Conservation (phyloP, 2,329 filamentous ascomycete species). For the Fusarium fujikuroi region DNA sequence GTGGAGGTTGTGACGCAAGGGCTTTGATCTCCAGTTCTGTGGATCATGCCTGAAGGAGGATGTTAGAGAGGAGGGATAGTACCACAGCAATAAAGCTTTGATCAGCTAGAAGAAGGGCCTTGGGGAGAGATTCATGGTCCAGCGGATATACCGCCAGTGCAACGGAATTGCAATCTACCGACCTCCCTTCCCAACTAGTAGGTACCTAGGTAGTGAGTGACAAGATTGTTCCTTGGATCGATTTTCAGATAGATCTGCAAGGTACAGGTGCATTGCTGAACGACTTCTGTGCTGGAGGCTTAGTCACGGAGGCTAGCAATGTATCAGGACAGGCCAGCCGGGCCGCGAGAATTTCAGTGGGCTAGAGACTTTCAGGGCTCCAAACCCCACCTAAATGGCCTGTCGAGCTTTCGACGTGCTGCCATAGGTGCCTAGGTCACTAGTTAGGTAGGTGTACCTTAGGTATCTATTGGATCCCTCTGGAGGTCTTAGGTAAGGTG, state of each 20-base stretch:
- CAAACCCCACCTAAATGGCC: conserved; percentile 34
- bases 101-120: not conserved
- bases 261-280: conserved; percentile 15
- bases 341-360: conserved; percentile 1
- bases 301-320: not conserved
- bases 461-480: not conserved
- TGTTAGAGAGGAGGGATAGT: not conserved
- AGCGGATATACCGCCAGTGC: not conserved
- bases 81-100: not conserved
- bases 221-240: not conserved
- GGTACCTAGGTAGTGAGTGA: not conserved
- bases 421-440: not conserved
- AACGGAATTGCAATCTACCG: not conserved
- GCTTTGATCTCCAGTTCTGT: conserved; percentile 27
- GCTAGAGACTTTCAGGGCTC: conserved; percentile 31
- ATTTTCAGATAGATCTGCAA: conserved; percentile 12
- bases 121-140: not conserved
- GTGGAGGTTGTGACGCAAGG: conserved; percentile 41
- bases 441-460: not conserved
- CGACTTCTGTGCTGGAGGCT: not conserved
- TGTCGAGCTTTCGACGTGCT: conserved; percentile 7
- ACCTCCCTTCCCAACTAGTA: not conserved
- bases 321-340: not conserved
- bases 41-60: conserved; percentile 18
- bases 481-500: conserved; percentile 22